Base-by-base conservation (phyloP, 2,329 filamentous ascomycete species). In the Beauveria sp. region DNA sequence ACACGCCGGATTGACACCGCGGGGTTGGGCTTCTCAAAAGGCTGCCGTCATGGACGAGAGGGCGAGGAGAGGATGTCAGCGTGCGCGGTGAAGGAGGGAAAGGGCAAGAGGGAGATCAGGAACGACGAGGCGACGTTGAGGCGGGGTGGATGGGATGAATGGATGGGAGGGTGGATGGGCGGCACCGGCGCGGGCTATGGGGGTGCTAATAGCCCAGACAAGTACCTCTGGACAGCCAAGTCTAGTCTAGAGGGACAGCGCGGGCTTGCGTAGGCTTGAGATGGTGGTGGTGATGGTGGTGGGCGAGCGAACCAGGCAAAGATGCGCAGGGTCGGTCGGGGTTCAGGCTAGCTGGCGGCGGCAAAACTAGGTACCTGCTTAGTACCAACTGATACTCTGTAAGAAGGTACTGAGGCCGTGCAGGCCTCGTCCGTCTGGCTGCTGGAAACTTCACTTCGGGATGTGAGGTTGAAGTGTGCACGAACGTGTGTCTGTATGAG, bases 1-100 rank as follows among this genome's bases (percentile, higher is more conserved):
- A 71, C 70, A 74, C 67, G 72, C 73, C 72, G 67, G 70, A 74
- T 74, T 75, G 72, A 71, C 72, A 70, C 67, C 68, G 67, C 61
- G 66, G 62, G 65, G 62, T 67, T 64, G 65, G 64, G 68, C 67
- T 72, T 42, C 49, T 59, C 49, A 74, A 67, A 68, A 65, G 66
- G 65, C 73, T 74, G 68, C 67, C 71, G 66, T 70, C 73, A 74
- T 75, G 69, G 68, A 71, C 70, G 14, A 53, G 71, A 18, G 68
- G 67, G 61, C 71, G 68, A 72, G 70, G 67, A 64, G 22, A 61
- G 67, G 61, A 60, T 60, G 69, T 73, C 66, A 74, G 69, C 66
- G 67, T 66, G 65, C 62, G 64, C 64, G 59, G 61, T 63, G 65
- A 65, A 66, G 62, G 63, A 62, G 65, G 64, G 40, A 50, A 50